Conservation (phyloP, 768 basidiomycete genomes). For the Pleurotus eryngii region DNA sequence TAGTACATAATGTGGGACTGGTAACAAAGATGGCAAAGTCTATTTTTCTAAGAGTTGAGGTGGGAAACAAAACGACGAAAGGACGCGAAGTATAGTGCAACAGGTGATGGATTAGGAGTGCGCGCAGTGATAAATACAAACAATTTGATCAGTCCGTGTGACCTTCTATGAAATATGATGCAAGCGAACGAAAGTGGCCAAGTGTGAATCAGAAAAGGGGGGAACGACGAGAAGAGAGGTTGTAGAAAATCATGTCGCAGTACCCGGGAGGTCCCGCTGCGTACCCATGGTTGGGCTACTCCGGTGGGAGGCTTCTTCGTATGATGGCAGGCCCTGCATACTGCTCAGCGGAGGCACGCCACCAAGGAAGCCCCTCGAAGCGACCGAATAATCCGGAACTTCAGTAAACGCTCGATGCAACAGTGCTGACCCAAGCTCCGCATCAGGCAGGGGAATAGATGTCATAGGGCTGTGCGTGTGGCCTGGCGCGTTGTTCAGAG, state of each 20-base stretch:
- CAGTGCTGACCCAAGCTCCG: slow-evolving; percentile 25
- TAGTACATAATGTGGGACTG: no score
- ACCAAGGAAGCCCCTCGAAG: slow-evolving; percentile 84
- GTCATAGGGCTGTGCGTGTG: slow-evolving; percentile 8
- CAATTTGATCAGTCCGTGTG: neutral
- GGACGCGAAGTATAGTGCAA: no score
- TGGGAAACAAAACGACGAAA: no score
- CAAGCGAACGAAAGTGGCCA: neutral
- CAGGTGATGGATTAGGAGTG: no score
- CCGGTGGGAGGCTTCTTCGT: slow-evolving; percentile 59
- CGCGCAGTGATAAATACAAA: neutral
- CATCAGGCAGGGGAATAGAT: slow-evolving; percentile 10
- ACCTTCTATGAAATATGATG: neutral
- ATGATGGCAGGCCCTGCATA: slow-evolving; percentile 77
- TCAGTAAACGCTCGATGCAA: slow-evolving; percentile 65
- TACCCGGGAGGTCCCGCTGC: slow-evolving; percentile 14
- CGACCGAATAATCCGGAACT: slow-evolving; percentile 85
- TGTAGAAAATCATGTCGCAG: neutral
- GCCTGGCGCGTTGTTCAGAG: slow-evolving; percentile 16
- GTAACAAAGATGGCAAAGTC: no score
- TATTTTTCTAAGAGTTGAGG: no score
- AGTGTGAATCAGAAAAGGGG: neutral
- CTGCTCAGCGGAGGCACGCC: slow-evolving; percentile 84
- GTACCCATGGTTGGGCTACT: slow-evolving; percentile 10
- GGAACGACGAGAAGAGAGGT: neutral